These are phyloP conservation scores for Pestalotiopsis sp. DNA, from an alignment of 2,329 filamentous ascomycete species.

Conservation along the genomic window DNA sequence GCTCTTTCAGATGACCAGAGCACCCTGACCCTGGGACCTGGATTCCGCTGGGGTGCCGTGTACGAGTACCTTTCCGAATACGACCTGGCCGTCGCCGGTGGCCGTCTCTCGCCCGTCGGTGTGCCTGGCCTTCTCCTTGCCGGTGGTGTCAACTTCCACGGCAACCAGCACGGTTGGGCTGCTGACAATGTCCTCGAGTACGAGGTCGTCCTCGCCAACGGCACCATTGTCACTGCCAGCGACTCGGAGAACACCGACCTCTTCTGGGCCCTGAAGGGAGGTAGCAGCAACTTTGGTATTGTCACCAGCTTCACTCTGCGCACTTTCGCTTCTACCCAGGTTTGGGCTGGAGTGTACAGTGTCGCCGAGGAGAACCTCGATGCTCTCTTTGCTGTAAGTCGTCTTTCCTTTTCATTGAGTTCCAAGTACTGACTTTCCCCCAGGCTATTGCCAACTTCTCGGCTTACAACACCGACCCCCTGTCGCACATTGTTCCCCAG, in stretches of 20 bases:
- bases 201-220: constrained; percentile 12
- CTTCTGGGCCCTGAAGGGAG: constrained; percentile 14
- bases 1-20: constrained; percentile 25
- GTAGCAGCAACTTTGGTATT: constrained; percentile 13
- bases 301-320: constrained; percentile 11
- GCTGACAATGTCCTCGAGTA: constrained; percentile 11
- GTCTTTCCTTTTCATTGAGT: neutral
- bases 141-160: constrained; percentile 18
- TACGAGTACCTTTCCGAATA: constrained; percentile 13
- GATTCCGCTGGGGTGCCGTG: constrained; percentile 15
- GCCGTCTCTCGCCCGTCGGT: constrained; percentile 16
- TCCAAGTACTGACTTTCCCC: neutral
- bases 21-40: constrained; percentile 15
- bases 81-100: constrained; percentile 14
- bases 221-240: constrained; percentile 7
- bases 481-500: constrained; percentile 25
- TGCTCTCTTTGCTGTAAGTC: constrained; percentile 20
- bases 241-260: constrained; percentile 7
- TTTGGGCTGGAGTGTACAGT: constrained; percentile 22
- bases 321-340: neutral
- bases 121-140: constrained; percentile 18
- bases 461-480: constrained; percentile 23
- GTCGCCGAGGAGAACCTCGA: constrained; percentile 21
- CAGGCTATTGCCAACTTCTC: constrained; percentile 25
- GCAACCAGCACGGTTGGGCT: constrained; percentile 11